Percentiles rank a stretch among this genome's conserved stretches.
Conservation (phyloP, 1,139 yeast genomes). For the Pichia kudriavzevii region DNA sequence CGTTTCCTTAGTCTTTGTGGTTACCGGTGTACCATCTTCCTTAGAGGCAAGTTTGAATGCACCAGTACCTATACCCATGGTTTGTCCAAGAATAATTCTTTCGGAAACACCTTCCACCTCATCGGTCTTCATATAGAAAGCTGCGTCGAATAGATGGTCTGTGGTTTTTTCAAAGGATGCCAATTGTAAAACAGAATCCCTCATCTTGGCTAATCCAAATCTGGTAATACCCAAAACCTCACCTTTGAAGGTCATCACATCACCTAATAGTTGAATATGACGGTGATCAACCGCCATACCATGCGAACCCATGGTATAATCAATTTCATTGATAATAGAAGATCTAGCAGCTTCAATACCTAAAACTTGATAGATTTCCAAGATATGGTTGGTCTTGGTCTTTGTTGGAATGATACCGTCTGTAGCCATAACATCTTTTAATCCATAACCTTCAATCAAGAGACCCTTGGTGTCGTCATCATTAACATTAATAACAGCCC, state of each 20-base stretch:
- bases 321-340: conserved; percentile 88
- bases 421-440: conserved; percentile 93
- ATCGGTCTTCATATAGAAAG: conserved; percentile 95
- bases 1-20: conserved; percentile 44
- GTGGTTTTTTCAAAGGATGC: conserved; percentile 98
- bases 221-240: conserved; percentile 97
- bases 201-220: conserved; percentile 96
- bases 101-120: conserved; percentile 96
- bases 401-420: conserved; percentile 90
- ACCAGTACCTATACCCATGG: conserved; percentile 97
- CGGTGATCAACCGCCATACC: conserved; percentile 99
- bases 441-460: conserved; percentile 95
- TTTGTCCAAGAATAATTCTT: conserved; percentile 94
- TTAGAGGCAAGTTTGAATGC: conserved; percentile 78
- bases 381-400: conserved; percentile 84
- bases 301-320: conserved; percentile 96
- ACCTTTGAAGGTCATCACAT: conserved; percentile 98
- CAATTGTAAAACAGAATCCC: conserved; percentile 93
- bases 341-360: conserved; percentile 98
- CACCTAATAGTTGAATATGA: conserved; percentile 94
- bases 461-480: conserved; percentile 84
- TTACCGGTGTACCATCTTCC: conserved; percentile 35
- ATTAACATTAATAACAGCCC: conserved; percentile 92
- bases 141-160: conserved; percentile 96
- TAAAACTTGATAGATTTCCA: conserved; percentile 81